A percentile compares a stretch with the other conserved stretches of the same genome.
Evolutionary conservation across 1,284 basidiomycete genomes (phyloP).

Genomic region (Erythrobasidium hasegawianum): DNA sequence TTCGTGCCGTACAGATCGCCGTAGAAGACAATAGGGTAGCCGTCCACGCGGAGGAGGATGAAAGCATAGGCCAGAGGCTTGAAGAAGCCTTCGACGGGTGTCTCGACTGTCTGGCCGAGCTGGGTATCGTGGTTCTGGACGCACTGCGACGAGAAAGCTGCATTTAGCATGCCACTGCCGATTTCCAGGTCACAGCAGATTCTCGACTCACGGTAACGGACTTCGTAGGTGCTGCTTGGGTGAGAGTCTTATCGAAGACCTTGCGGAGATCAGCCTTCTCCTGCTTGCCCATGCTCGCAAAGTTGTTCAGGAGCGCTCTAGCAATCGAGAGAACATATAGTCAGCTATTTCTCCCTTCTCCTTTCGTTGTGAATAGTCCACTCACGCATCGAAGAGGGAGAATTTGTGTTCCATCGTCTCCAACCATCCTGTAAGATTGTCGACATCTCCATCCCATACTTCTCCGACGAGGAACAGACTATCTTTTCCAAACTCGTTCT

Average conservation of each 20-base stretch:
- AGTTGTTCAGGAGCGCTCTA: slow-evolving; percentile 30
- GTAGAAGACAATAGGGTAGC: slow-evolving; percentile 91
- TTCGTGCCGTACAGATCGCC: slow-evolving; percentile 69
- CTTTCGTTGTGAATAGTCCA: too few species aligned
- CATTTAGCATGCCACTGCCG: too few species aligned
- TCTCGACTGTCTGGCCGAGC: slow-evolving; percentile 38
- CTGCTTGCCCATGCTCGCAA: slow-evolving; percentile 24
- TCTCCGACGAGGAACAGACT: slow-evolving; percentile 55
- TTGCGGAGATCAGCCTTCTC: slow-evolving; percentile 48
- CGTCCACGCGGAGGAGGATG: slow-evolving; percentile 73
- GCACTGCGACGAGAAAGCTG: not conserved
- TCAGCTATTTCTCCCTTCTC: too few species aligned
- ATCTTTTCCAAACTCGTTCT: slow-evolving; percentile 50
- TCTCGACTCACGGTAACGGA: slow-evolving; percentile 58
- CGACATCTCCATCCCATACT: slow-evolving; percentile 25
- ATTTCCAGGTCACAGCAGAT: too few species aligned
- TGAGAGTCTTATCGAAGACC: slow-evolving; percentile 58
- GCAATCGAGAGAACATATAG: too few species aligned
- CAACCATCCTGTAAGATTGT: slow-evolving; percentile 15
- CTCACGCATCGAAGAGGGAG: slow-evolving; percentile 31
- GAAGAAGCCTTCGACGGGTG: slow-evolving; percentile 51
- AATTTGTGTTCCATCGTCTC: slow-evolving; percentile 29
- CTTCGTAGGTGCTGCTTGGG: slow-evolving; percentile 57
- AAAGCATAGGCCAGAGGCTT: slow-evolving; percentile 70
- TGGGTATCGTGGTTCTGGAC: slow-evolving; percentile 54